Percentiles rank a stretch among this genome's conserved stretches.
phyloP scores from a whole-genome alignment of 768 basidiomycete species.

The Rhodosporidiobolus odoratus region DNA sequence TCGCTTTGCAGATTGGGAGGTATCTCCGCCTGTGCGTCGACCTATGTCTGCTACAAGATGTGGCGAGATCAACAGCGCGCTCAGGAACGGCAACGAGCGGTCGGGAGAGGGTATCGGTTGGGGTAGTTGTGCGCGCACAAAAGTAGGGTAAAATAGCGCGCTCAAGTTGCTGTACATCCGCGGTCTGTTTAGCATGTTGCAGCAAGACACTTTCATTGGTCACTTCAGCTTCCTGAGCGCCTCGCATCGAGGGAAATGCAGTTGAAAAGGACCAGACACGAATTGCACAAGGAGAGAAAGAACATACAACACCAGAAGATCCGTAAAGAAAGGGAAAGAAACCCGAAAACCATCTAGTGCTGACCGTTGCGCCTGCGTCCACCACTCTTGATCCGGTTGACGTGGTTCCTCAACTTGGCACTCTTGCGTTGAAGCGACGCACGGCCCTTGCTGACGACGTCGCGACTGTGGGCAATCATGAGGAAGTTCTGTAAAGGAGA shows the following conservation, averaged over 20 bases:
- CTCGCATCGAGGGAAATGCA: too few species aligned
- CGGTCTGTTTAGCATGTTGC: too few species aligned
- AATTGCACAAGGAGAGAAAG: too few species aligned
- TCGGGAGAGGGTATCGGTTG: background rate
- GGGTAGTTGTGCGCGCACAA: background rate
- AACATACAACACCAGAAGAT: too few species aligned
- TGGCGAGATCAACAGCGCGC: conserved; percentile 8
- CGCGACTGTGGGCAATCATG: conserved; percentile 28
- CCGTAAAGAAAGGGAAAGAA: too few species aligned
- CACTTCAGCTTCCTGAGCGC: too few species aligned
- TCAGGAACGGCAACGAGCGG: background rate
- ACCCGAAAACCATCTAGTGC: conserved; percentile 11
- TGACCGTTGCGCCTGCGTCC: conserved; percentile 13
- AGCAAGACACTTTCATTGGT: too few species aligned
- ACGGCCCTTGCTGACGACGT: conserved; percentile 16
- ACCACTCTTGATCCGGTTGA: conserved; percentile 15
- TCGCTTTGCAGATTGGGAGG: conserved; percentile 27
- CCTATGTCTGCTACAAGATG: conserved; percentile 25
- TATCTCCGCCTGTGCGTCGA: conserved; percentile 20
- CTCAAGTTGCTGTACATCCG: too few species aligned
- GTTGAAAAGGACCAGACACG: too few species aligned
- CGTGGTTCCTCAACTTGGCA: conserved; percentile 22
- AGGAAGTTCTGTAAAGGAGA: conserved; percentile 19
- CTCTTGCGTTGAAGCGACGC: conserved; percentile 28
- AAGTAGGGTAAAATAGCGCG: too few species aligned